Base-by-base conservation (phyloP, 2,329 filamentous ascomycete species). In the Cladosporium halotolerans region DNA sequence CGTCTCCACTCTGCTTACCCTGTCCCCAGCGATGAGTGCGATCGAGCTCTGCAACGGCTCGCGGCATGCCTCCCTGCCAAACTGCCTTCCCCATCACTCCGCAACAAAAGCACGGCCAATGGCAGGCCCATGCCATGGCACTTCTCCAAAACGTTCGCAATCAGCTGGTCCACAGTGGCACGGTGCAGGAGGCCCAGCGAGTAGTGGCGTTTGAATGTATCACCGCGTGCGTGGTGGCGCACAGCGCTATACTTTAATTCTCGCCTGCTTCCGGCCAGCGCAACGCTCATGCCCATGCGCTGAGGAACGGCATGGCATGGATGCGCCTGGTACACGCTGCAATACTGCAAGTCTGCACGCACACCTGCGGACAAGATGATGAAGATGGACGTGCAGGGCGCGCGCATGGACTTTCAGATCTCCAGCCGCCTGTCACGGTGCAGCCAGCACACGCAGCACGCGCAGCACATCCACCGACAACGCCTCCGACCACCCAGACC, bases 1-100 rank as follows among this genome's bases (percentile, higher is more conserved):
- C 48, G 39, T 51, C 48, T 44, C 48, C 48, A 51, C 48, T 39
- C 45, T 44, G 31, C 48, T 51, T 44, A 38, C 39, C 40, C 40
- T 44, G 48, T n/a, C 19, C 36, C 36, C n/a, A 14, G 36, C 36
- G 13, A n/a, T n/a, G 42, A 5, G 11, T 1, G 19, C 16, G 8
- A 47, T 47, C 11, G 45, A 32, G 36, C 9, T 48, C n/a, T 39
- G 11, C 36, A 39, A 39, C 36, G 36, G 36, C n/a, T n/a, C 36
- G 16, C 10, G 36, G 36, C 23, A 28, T 28, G 23, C 23, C 23
- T 28, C 23, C 23, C 36, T 39, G 36, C 8, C 36, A 39, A 14
- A n/a, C n/a, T 41, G 28, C 47, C 39, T 5, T 10, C 40, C 16
- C 19, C 40, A 23, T 23, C 42, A 44, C 42, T 23, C 18, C 23